Base-by-base conservation (phyloP, 768 basidiomycete species). In the Leucocoprinus leucothites region DNA sequence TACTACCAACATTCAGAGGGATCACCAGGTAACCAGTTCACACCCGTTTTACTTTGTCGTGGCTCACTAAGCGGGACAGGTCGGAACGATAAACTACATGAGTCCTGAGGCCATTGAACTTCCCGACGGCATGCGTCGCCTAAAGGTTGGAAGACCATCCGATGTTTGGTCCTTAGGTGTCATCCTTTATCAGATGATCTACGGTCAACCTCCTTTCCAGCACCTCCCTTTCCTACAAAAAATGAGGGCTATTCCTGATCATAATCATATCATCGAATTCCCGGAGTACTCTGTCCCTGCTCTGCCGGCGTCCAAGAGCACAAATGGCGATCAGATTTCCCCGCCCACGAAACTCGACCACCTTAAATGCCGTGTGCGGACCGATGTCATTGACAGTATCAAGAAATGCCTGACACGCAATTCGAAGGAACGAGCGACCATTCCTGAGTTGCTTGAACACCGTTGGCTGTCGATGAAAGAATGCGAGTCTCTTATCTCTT, bases 61-160 rank as follows among this genome's bases (percentile, higher is more conserved):
- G 9, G 22, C 47, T 48, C 18, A 19, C 5, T 21, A 3, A 18
- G 4, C 6, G 4, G n/a, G 31, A 5, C 42, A 96, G 90, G 88
- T 99, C 61, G 96, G 96, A 2, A 96, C 94, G 1, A 89, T 97
- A 35, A 99, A 99, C 65, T 99, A 96, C 67, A 99, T 99, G 96
- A 94, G 93, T 51, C 96, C 96, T 0, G 96, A 99, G 70, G 93
- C 96, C 11, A 93, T 99, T 52, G 91, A 94, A 65, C 73, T 90
- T 19, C 86, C 86, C 3, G 91, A 90, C 54, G 92, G 88, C 41
- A 90, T 86, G 85, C 82, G 89, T 11, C 82, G 92, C 22, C 82
- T 96, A 56, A 97, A 96, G 76, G 94, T 98, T 50, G 97, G 96
- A 3, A 88, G 95, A 21, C 86, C 94, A 0, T 94, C 91, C 51